Percentiles rank a stretch among this genome's conserved stretches.
phyloP scores from a whole-genome alignment of 495 filamentous ascomycete species.

The Thozetella sp. region DNA sequence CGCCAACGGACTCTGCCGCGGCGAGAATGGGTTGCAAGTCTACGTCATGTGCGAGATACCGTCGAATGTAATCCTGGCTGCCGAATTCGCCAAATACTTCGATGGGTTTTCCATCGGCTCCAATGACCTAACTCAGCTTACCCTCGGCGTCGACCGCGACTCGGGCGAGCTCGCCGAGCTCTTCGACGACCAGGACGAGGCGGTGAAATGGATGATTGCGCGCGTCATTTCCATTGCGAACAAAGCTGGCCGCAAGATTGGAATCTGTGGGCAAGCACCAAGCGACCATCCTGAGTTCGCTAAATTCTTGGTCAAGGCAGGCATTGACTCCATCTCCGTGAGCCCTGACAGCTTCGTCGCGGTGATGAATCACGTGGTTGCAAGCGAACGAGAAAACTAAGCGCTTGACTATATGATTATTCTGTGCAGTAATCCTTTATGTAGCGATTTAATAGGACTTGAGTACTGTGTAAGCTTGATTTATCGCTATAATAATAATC shows the following conservation, averaged over 20 bases:
- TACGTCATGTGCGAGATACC: conserved; percentile 44
- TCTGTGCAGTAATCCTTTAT: too few species aligned
- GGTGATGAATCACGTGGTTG: conserved; percentile 16
- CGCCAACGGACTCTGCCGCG: conserved; percentile 28
- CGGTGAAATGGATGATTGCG: conserved; percentile 38
- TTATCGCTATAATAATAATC: too few species aligned
- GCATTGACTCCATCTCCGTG: conserved; percentile 21
- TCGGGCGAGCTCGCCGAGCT: conserved; percentile 29
- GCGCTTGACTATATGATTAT: too few species aligned
- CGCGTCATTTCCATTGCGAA: conserved; percentile 23
- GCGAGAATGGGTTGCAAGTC: conserved; percentile 31
- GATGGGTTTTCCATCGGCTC: conserved; percentile 42
- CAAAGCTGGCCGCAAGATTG: conserved; percentile 27
- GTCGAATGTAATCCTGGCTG: conserved; percentile 35
- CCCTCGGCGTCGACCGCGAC: conserved; percentile 35
- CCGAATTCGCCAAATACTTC: conserved; percentile 27
- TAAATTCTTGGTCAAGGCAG: conserved; percentile 24
- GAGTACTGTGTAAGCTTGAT: too few species aligned
- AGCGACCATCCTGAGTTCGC: conserved; percentile 38
- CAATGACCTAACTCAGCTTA: conserved; percentile 39
- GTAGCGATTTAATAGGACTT: too few species aligned
- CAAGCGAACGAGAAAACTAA: too few species aligned
- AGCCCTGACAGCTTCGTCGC: conserved; percentile 21
- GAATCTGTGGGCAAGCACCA: conserved; percentile 36
- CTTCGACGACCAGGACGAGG: conserved; percentile 35